Conservation (phyloP, 805 yeast genomes). For the Schizosaccharomyces pombe region DNA sequence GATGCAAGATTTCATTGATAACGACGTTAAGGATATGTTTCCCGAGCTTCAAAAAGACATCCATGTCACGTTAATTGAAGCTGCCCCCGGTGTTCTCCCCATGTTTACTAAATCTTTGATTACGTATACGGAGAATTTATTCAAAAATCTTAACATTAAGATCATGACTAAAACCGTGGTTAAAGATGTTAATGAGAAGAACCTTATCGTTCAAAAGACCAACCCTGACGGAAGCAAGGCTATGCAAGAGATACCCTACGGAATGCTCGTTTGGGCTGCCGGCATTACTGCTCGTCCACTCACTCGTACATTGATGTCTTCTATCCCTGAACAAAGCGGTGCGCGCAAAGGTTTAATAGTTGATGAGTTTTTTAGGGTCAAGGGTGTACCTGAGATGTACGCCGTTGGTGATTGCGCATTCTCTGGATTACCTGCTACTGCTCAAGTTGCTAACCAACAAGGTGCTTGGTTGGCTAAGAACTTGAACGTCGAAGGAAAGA, state of each 20-base stretch:
- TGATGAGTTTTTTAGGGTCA: conserved; percentile 44
- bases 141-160: conserved; percentile 38
- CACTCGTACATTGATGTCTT: conserved; percentile 29
- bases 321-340: conserved; percentile 26
- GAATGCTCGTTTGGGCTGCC: conserved; percentile 53
- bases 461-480: conserved; percentile 43
- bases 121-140: conserved; percentile 40
- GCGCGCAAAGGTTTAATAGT: conserved; percentile 55
- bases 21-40: conserved; percentile 32
- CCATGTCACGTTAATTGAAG: conserved; percentile 45
- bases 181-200: conserved; percentile 29
- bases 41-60: conserved; percentile 41
- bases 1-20: conserved; percentile 39
- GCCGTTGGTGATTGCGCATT: conserved; percentile 49
- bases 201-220: conserved; percentile 34
- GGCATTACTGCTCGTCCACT: conserved; percentile 47
- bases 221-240: conserved; percentile 20
- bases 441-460: conserved; percentile 52
- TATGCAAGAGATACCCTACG: conserved; percentile 29
- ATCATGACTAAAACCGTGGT: conserved; percentile 40
- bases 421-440: conserved; percentile 45
- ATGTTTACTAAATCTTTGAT: conserved; percentile 44
- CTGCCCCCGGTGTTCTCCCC: conserved; percentile 41
- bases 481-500: conserved; percentile 27
- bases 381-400: conserved; percentile 48